phyloP scores from a whole-genome alignment of 2,329 filamentous ascomycete genomes.

The Ophioceras dolichostomum region DNA sequence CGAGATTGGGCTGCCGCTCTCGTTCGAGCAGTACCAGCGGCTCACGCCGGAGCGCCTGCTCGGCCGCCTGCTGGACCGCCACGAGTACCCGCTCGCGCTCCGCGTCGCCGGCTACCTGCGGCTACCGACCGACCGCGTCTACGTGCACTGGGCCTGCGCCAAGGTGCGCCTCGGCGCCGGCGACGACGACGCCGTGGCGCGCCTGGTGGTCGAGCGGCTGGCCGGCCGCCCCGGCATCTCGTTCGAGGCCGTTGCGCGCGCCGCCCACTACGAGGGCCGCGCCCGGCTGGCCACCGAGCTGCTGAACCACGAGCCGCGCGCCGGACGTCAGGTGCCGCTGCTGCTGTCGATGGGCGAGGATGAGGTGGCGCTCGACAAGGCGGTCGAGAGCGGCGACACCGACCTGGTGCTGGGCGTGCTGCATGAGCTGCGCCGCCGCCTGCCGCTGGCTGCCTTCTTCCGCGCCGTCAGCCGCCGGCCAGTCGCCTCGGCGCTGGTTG shows the following conservation, averaged over 20 bases:
- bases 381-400: constrained; percentile 88
- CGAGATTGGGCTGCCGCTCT: constrained; percentile 78
- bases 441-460: constrained; percentile 87
- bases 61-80: constrained; percentile 71
- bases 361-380: constrained; percentile 88
- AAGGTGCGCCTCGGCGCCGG: constrained; percentile 80
- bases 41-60: constrained; percentile 85
- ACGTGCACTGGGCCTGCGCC: constrained; percentile 92
- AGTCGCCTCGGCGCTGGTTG: constrained; percentile 77
- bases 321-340: constrained; percentile 90
- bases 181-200: constrained; percentile 79
- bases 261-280: constrained; percentile 89
- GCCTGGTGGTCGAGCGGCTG: constrained; percentile 74
- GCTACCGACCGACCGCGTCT: constrained; percentile 78
- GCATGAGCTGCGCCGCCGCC: constrained; percentile 75
- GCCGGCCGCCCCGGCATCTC: constrained; percentile 85
- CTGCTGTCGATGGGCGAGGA: constrained; percentile 93
- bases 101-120: constrained; percentile 79
- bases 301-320: constrained; percentile 85
- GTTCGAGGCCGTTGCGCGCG: constrained; percentile 84
- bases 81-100: constrained; percentile 83
- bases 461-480: constrained; percentile 77
- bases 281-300: constrained; percentile 80
- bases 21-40: constrained; percentile 86
- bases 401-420: constrained; percentile 88